Percentiles rank a stretch among this genome's conserved stretches.
phyloP scores from a whole-genome alignment of 2,329 filamentous ascomycete genomes.

The Fusarium fujikuroi region DNA sequence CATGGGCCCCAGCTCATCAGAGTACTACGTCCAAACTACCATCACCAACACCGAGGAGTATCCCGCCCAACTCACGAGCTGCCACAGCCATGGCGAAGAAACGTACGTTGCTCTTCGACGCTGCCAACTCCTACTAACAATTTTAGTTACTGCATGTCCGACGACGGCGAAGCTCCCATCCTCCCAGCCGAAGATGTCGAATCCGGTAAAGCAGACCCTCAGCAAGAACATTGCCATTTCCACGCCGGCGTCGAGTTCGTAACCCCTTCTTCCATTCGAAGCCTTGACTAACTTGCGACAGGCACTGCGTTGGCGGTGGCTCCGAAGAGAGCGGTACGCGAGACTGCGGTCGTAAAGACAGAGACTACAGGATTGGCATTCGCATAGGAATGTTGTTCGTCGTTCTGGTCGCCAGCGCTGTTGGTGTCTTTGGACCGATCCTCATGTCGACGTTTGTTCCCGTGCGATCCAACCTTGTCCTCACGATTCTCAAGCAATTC shows the following conservation, averaged over 20 bases:
- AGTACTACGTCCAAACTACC: slow-evolving; percentile 57
- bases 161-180: slow-evolving; percentile 35
- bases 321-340: slow-evolving; percentile 22
- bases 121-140: background rate
- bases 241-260: slow-evolving; percentile 79
- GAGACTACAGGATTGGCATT: slow-evolving; percentile 74
- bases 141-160: slow-evolving; percentile 38
- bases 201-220: slow-evolving; percentile 28
- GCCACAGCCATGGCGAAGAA: slow-evolving; percentile 68
- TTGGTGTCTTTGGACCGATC: slow-evolving; percentile 78
- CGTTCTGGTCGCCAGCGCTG: slow-evolving; percentile 72
- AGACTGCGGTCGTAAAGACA: slow-evolving; percentile 60
- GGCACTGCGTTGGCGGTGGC: slow-evolving; percentile 65
- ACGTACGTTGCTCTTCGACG: slow-evolving; percentile 54
- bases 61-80: slow-evolving; percentile 70
- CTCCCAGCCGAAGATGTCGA: slow-evolving; percentile 26
- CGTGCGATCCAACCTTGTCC: slow-evolving; percentile 58
- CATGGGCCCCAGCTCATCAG: slow-evolving; percentile 51
- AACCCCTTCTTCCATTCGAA: no score
- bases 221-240: slow-evolving; percentile 70
- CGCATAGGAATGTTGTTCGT: slow-evolving; percentile 80
- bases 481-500: slow-evolving; percentile 77
- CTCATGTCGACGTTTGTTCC: slow-evolving; percentile 67
- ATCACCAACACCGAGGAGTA: slow-evolving; percentile 65
- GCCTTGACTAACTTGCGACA: slow-evolving; percentile 38